phyloP scores from a whole-genome alignment of 2,329 filamentous ascomycete genomes.

The Monosporascus ibericus region DNA sequence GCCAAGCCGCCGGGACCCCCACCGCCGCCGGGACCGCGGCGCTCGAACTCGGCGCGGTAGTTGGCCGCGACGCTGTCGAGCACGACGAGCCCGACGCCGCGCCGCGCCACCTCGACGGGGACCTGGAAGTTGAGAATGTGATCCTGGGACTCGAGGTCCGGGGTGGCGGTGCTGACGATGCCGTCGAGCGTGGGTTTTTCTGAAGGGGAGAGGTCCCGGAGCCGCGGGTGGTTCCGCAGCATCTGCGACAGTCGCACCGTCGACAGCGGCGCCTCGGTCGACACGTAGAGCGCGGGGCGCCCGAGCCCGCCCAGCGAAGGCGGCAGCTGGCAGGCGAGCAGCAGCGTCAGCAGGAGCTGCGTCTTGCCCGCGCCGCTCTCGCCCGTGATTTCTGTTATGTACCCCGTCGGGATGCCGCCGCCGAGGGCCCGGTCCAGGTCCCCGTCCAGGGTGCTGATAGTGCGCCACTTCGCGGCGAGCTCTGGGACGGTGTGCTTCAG shows the following conservation, averaged over 20 bases:
- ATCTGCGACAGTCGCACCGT: slow-evolving; percentile 79
- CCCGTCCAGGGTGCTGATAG: slow-evolving; percentile 76
- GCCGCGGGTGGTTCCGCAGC: slow-evolving; percentile 57
- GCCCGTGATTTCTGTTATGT: slow-evolving; percentile 83
- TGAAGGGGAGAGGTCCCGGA: slow-evolving; percentile 31
- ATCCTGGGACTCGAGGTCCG: slow-evolving; percentile 89
- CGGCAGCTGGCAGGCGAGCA: slow-evolving; percentile 78
- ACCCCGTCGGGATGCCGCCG: slow-evolving; percentile 75
- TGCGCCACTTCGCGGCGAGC: slow-evolving; percentile 38
- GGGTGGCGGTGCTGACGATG: slow-evolving; percentile 75
- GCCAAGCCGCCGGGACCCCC: slow-evolving; percentile 51
- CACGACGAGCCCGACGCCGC: slow-evolving; percentile 74
- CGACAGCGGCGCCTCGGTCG: slow-evolving; percentile 80
- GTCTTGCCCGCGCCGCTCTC: slow-evolving; percentile 96
- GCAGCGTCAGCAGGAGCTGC: slow-evolving; percentile 79
- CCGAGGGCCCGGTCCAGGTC: slow-evolving; percentile 62
- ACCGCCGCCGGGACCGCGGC: slow-evolving; percentile 33
- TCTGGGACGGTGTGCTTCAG: slow-evolving; percentile 31
- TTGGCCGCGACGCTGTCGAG: slow-evolving; percentile 93
- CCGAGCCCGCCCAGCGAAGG: slow-evolving; percentile 59
- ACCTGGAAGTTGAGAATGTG: slow-evolving; percentile 92
- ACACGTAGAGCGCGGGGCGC: slow-evolving; percentile 82
- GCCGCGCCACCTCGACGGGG: slow-evolving; percentile 71
- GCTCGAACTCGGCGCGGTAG: slow-evolving; percentile 85
- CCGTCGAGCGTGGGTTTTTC: slow-evolving; percentile 59